phyloP scores from a whole-genome alignment of 441 rosid species.

The Adansonia madagascariensis region DNA sequence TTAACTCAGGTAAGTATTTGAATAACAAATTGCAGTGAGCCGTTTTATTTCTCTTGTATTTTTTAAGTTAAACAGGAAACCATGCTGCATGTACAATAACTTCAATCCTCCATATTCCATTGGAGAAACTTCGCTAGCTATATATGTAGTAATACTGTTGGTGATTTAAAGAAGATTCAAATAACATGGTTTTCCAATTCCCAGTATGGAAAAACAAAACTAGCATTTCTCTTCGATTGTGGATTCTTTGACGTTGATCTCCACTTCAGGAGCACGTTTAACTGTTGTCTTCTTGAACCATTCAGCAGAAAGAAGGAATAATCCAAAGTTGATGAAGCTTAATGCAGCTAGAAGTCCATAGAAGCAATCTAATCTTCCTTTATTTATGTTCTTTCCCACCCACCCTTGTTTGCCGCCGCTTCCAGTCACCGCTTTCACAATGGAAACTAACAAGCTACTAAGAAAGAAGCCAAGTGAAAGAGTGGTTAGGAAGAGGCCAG shows the following conservation, averaged over 20 bases:
- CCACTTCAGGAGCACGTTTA: constrained; percentile 14
- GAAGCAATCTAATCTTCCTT: constrained; percentile 55
- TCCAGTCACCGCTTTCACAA: constrained; percentile 45
- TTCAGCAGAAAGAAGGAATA: constrained; percentile 47
- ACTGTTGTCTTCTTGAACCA: constrained; percentile 39
- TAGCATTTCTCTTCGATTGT: constrained; percentile 25
- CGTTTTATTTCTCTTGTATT: not conserved
- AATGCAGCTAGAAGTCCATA: constrained; percentile 56
- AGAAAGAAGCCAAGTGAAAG: constrained; percentile 61
- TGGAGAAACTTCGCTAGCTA: not conserved
- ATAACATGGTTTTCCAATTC: not conserved
- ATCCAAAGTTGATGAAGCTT: constrained; percentile 49
- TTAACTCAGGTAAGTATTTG: not conserved
- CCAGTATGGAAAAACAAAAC: constrained; percentile 3
- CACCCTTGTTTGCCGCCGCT: constrained; percentile 42
- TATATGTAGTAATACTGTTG: not conserved
- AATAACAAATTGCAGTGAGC: constrained; percentile 9
- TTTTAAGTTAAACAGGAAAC: not conserved
- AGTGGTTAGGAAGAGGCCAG: constrained; percentile 61
- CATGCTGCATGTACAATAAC: constrained; percentile 3
- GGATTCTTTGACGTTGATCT: constrained; percentile 17
- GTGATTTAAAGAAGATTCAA: constrained; percentile 6
- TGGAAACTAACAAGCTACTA: constrained; percentile 54
- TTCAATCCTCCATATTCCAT: not conserved
- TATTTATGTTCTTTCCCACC: constrained; percentile 59